Evolutionary conservation across 305 asterid genomes (phyloP), one percentile per base, ranked within the genome.

Genomic region (Fraxinus sp.): DNA sequence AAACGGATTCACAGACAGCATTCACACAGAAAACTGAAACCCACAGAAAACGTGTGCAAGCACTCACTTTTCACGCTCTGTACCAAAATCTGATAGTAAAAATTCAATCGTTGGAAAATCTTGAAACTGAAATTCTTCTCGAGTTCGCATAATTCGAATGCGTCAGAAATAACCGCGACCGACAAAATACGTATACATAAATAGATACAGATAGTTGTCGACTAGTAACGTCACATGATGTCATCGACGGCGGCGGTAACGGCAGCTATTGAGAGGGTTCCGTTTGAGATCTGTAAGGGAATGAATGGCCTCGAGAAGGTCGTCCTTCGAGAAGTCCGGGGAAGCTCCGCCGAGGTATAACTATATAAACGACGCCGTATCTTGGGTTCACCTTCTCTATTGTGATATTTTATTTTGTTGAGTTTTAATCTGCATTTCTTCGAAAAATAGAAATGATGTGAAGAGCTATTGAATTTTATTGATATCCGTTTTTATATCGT

Each of bases 221-320:
- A 82, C 72, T 82, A 80, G 83, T 84, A 85, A 82, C 90, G 88
- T 79, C 87, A 77, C 84, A 82, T 33, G 59, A 86, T 86, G 90
- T 84, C 92, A 39, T 83, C 90, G 83, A 79, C 89, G 57, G 43
- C 70, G 77, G 79, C 81, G 82, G 71, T 7, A 82, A 79, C 89
- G 68, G 70, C 75, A 72, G 79, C 81, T 81, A 75, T 7, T 83
- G 93, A 87, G 82, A 92, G 89, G 84, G 20, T 84, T 71, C 89
- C 91, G 77, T 79, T 90, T 83, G 97, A 93, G 90, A 77, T 88
- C 75, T 78, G 70, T 82, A 92, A 90, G 89, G 99, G 99, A 82
- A 82, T 87, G 90, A 90, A 89, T 91, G 99, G 98, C 82, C 99
- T 96, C 83, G 93, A 96, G 13, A 96, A 94, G 90, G 88, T 96